Percentiles rank a stretch among this genome's conserved stretches.
Conservation (phyloP, 2,329 filamentous ascomycete genomes). For the Conoideocrella luteorostrata region DNA sequence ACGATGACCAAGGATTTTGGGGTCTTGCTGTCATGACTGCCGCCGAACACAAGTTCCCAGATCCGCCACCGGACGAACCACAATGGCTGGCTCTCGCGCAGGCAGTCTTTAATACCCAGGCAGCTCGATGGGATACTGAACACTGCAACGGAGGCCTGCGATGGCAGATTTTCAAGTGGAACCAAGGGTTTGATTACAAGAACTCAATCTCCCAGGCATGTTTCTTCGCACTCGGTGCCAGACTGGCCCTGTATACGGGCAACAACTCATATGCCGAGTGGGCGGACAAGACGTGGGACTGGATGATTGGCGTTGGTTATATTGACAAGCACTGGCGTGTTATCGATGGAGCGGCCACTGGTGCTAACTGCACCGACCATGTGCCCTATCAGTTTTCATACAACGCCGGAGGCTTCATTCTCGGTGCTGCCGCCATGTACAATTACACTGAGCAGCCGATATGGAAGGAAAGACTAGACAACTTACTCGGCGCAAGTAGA, state of each 20-base stretch:
- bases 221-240: conserved; percentile 58
- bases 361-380: conserved; percentile 50
- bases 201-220: conserved; percentile 58
- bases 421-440: conserved; percentile 63
- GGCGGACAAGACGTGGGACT: conserved; percentile 68
- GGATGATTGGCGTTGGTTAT: conserved; percentile 53
- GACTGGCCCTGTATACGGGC: conserved; percentile 69
- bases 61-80: conserved; percentile 49
- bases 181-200: conserved; percentile 75
- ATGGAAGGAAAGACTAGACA: conserved; percentile 54
- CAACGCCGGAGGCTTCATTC: conserved; percentile 60
- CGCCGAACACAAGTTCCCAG: conserved; percentile 60
- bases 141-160: conserved; percentile 69
- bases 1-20: conserved; percentile 74
- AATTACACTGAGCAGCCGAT: conserved; percentile 47
- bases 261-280: conserved; percentile 72
- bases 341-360: conserved; percentile 55
- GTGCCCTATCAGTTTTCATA: conserved; percentile 63
- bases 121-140: conserved; percentile 61
- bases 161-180: conserved; percentile 82
- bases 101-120: conserved; percentile 76
- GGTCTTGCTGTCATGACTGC: conserved; percentile 64
- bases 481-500: conserved; percentile 45
- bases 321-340: conserved; percentile 54
- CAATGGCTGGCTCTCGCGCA: conserved; percentile 68